Conservation (phyloP, 192 early-diverging fungal genomes). For the Coemansia sp. region DNA sequence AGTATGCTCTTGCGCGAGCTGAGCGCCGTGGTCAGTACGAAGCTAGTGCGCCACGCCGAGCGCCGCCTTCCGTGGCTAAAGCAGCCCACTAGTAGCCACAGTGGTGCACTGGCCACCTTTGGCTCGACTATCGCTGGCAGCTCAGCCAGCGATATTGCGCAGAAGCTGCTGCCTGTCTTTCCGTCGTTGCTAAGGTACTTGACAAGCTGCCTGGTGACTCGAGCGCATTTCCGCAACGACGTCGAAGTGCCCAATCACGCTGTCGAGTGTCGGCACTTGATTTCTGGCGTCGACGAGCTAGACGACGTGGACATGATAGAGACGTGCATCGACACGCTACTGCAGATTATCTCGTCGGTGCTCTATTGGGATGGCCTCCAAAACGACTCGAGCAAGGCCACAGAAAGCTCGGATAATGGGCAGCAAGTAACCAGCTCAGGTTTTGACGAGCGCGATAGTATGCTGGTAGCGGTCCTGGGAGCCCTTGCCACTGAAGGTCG, state of each 20-base stretch:
- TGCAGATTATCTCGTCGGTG: conserved; percentile 31
- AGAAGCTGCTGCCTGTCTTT: conserved; percentile 33
- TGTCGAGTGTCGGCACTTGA: not conserved
- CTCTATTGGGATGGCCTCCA: conserved; percentile 53
- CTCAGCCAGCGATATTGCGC: conserved; percentile 31
- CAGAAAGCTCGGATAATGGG: not conserved
- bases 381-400: not conserved
- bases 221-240: conserved; percentile 32
- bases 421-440: not conserved
- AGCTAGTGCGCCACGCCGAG: conserved; percentile 40
- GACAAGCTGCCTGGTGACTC: conserved; percentile 26
- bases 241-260: not conserved
- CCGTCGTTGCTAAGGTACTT: conserved; percentile 43
- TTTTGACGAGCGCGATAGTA: not conserved
- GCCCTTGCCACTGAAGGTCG: conserved; percentile 33
- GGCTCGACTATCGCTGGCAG: conserved; percentile 35
- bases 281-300: conserved; percentile 14
- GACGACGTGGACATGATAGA: conserved; percentile 23
- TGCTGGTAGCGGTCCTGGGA: conserved; percentile 21
- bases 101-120: conserved; percentile 38
- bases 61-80: conserved; percentile 22
- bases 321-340: conserved; percentile 30
- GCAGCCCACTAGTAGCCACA: not conserved
- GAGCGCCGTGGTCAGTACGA: conserved; percentile 16
- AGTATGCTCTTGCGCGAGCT: conserved; percentile 40